A percentile compares a stretch with the other conserved stretches of the same genome.
Conservation (phyloP, 768 basidiomycete genomes). For the Dentipellis sp. region DNA sequence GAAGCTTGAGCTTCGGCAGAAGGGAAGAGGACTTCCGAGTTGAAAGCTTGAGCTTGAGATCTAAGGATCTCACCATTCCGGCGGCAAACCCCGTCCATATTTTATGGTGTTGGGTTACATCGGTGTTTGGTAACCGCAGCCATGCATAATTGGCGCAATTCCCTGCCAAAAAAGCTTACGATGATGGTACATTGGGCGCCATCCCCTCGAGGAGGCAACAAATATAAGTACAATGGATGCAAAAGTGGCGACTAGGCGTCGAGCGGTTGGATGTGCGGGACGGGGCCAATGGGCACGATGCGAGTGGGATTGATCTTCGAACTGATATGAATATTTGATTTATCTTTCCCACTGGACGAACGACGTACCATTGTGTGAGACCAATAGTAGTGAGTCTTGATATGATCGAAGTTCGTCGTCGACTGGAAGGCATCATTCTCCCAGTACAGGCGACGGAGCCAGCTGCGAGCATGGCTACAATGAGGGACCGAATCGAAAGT, state of each 20-base stretch:
- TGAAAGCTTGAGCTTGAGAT: too few species aligned
- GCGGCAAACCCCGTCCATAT: too few species aligned
- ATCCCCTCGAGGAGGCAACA: too few species aligned
- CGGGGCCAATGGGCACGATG: constrained; percentile 69
- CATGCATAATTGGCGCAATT: too few species aligned
- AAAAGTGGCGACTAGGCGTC: background rate
- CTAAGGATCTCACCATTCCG: too few species aligned
- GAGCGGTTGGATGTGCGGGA: constrained; percentile 58
- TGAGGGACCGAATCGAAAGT: background rate
- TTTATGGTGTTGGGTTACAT: too few species aligned
- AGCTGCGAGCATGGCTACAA: constrained; percentile 29
- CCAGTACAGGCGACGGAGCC: constrained; percentile 90
- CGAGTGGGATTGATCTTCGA: constrained; percentile 68
- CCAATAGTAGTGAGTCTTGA: constrained; percentile 72
- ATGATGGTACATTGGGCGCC: too few species aligned
- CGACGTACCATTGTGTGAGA: constrained; percentile 35
- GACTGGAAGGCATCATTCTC: constrained; percentile 78
- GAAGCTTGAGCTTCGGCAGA: too few species aligned
- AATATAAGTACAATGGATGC: too few species aligned
- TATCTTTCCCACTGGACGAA: background rate
- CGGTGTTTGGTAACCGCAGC: too few species aligned
- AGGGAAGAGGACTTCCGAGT: too few species aligned
- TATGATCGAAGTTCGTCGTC: constrained; percentile 84
- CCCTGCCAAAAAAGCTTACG: too few species aligned
- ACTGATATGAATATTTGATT: background rate